Percentiles rank a stretch among this genome's conserved stretches.
phyloP scores from a whole-genome alignment of 202 grass and related monocot genomes.

The Zizania palustris region DNA sequence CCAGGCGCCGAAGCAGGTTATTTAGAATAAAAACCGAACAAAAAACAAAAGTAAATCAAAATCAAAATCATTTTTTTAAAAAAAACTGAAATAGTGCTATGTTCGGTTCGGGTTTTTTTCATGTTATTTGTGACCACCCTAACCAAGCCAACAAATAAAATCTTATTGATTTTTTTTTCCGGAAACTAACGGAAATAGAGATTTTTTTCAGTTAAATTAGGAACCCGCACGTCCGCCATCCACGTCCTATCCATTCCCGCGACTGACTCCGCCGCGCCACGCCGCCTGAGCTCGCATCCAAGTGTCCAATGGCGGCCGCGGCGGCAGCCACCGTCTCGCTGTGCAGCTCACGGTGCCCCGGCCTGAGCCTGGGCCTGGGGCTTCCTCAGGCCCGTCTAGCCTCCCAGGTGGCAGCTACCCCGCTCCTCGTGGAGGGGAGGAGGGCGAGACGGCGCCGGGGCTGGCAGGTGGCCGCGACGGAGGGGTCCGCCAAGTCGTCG shows the following conservation, averaged over 20 bases:
- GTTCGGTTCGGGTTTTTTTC: no score
- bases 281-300: constrained; percentile 1
- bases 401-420: not conserved
- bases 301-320: not conserved
- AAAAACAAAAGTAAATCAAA: no score
- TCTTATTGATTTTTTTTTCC: no score
- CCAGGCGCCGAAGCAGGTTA: no score
- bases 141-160: no score
- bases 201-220: no score
- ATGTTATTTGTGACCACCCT: no score
- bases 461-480: constrained; percentile 48
- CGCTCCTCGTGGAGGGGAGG: not conserved
- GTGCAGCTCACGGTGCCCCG: constrained; percentile 27
- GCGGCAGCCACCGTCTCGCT: constrained; percentile 36
- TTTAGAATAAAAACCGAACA: no score
- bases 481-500: constrained; percentile 58
- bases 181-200: no score
- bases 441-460: not conserved
- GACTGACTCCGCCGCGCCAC: not conserved
- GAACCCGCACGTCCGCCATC: not conserved
- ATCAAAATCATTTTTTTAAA: no score
- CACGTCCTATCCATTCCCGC: constrained; percentile 24
- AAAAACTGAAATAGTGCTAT: no score
- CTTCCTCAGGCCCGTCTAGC: not conserved
- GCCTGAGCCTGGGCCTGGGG: not conserved